Base-by-base conservation (phyloP, 2,329 filamentous ascomycete species). In the Fonsecaea pedrosoi region DNA sequence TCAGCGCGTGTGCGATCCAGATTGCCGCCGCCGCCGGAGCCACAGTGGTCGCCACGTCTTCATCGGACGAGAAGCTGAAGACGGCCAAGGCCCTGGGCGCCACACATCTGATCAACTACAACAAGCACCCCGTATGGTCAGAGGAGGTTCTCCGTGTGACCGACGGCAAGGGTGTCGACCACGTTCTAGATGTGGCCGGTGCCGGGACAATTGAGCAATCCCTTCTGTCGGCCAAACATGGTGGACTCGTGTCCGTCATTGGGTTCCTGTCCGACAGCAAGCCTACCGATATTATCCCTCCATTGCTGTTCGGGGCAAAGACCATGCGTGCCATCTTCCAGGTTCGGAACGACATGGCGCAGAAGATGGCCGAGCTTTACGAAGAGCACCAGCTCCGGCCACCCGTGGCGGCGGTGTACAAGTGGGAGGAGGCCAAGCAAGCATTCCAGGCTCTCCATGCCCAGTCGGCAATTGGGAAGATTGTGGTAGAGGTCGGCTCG, bases 321-420 rank as follows among this genome's bases (percentile, higher is more conserved):
- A 64, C 62, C 32, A 42, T 64, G 30, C 62, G 62, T 74, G 84
- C 88, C 0, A 83, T 90, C 7, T 73, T 90, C 34, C 89, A 90
- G 74, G 89, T 88, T 0, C 87, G 88, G 0, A 82, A 82, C 67
- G 85, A 87, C 68, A 78, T 83, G 53, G 84, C 79, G 37, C 76
- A 79, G 67, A 77, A 79, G 63, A 75, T 78, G 75, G 48, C 69
- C 6, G 8, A 57, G 37, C 78, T 78, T 66, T 77, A 76, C 42
- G 76, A 78, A 62, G 68, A 69, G 64, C 74, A 76, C n/a, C 65
- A 72, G 53, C 73, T 80, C 30, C 73, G 69, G 9, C 78, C 78
- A 0, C 77, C 80, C 15, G 75, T 82, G 25, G 78, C 82, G 65
- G 72, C 65, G 0, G 70, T 76, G 0, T 79, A 72, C 15, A 63